Conservation (phyloP, 2,329 filamentous ascomycete genomes). For the Pochonia chlamydosporia region DNA sequence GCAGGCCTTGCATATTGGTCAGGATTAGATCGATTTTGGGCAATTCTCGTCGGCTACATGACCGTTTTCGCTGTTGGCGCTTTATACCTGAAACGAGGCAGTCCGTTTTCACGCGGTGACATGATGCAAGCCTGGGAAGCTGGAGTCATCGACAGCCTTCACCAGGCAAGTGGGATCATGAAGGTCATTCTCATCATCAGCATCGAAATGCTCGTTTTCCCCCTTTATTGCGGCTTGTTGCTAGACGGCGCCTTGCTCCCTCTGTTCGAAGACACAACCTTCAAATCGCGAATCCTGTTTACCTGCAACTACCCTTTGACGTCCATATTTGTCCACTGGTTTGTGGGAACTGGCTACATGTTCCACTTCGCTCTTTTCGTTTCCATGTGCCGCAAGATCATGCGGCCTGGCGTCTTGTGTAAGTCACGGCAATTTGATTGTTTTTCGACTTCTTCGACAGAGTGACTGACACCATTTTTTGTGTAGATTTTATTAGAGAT, state of each 20-base stretch:
- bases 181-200: slow-evolving; percentile 98
- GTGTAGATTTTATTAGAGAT: slow-evolving; percentile 85
- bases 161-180: slow-evolving; percentile 92
- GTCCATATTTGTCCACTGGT: slow-evolving; percentile 97
- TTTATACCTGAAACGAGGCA: slow-evolving; percentile 71
- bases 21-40: slow-evolving; percentile 57
- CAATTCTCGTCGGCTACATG: slow-evolving; percentile 75
- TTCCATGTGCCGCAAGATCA: slow-evolving; percentile 97
- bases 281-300: slow-evolving; percentile 73
- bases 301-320: slow-evolving; percentile 75
- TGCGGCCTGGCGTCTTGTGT: slow-evolving; percentile 91
- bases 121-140: slow-evolving; percentile 64
- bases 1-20: slow-evolving; percentile 63
- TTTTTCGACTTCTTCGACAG: not conserved
- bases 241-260: slow-evolving; percentile 85
- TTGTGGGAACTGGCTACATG: slow-evolving; percentile 98
- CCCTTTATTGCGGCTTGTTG: slow-evolving; percentile 87
- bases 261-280: slow-evolving; percentile 74
- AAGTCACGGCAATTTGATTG: slow-evolving; percentile 31
- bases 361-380: slow-evolving; percentile 99
- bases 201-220: slow-evolving; percentile 98
- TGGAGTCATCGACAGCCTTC: slow-evolving; percentile 72
- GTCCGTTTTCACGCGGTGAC: slow-evolving; percentile 56
- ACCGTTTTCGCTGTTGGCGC: slow-evolving; percentile 70
- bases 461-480: not conserved